phyloP scores from a whole-genome alignment of 331 rosid species.

The Quercus phellos region DNA sequence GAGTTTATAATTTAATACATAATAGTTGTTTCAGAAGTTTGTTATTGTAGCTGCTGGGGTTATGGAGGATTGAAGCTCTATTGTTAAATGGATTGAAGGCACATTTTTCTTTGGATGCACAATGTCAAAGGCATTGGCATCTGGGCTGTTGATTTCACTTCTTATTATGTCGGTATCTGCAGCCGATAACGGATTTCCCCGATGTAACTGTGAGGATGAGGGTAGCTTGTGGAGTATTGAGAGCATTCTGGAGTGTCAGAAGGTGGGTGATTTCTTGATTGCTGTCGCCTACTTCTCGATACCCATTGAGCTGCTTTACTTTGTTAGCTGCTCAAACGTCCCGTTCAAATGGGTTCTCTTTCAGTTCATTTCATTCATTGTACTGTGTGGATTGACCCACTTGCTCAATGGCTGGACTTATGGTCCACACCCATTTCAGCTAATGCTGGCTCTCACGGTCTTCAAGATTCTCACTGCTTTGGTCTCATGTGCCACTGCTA shows the following conservation, averaged over 20 bases:
- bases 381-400: slow-evolving; percentile 95
- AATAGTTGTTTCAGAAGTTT: slow-evolving; percentile 8
- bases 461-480: slow-evolving; percentile 92
- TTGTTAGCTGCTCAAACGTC: slow-evolving; percentile 91
- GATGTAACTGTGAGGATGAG: slow-evolving; percentile 97
- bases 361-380: slow-evolving; percentile 91
- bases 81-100: slow-evolving; percentile 68
- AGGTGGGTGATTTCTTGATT: slow-evolving; percentile 93
- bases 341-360: slow-evolving; percentile 99
- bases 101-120: slow-evolving; percentile 53
- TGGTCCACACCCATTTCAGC: slow-evolving; percentile 94
- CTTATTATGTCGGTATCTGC: slow-evolving; percentile 54
- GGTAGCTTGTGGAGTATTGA: slow-evolving; percentile 83
- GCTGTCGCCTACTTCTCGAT: slow-evolving; percentile 98
- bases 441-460: slow-evolving; percentile 91
- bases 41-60: slow-evolving; percentile 18
- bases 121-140: slow-evolving; percentile 83
- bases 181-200: slow-evolving; percentile 53
- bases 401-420: slow-evolving; percentile 98
- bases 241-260: slow-evolving; percentile 84
- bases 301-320: slow-evolving; percentile 90
- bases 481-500: slow-evolving; percentile 98
- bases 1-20: slow-evolving; percentile 21
- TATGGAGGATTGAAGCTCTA: slow-evolving; percentile 19
- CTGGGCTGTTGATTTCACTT: slow-evolving; percentile 54